Evolutionary conservation across 352 stramenopile species (phyloP).

Genomic region (Phytophthora ramorum): DNA sequence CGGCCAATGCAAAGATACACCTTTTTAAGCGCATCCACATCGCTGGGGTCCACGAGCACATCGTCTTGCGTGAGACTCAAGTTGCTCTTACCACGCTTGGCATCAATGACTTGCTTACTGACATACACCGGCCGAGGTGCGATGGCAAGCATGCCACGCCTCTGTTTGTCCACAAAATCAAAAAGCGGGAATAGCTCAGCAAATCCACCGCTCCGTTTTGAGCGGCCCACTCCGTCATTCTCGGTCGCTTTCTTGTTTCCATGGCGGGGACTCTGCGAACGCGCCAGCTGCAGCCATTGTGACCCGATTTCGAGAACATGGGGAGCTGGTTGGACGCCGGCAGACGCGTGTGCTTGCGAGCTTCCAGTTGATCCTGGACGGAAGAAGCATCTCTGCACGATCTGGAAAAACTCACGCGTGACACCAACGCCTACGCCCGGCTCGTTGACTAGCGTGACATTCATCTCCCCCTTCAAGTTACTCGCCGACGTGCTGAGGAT

Average conservation of each 20-base stretch:
- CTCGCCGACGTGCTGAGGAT: constrained; percentile 54
- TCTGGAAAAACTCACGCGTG: constrained; percentile 79
- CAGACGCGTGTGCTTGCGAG: constrained; percentile 5
- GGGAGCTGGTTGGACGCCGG: constrained; percentile 15
- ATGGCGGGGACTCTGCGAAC: constrained; percentile 38
- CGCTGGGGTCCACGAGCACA: constrained; percentile 43
- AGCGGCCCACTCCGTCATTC: constrained; percentile 2
- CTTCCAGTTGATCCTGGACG: constrained; percentile 27
- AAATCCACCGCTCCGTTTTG: constrained; percentile 18
- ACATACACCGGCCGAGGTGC: constrained; percentile 34
- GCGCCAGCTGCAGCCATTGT: constrained; percentile 67
- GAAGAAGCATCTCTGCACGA: constrained; percentile 73
- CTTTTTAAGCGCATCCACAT: constrained; percentile 54
- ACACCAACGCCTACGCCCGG: constrained; percentile 70
- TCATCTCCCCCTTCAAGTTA: constrained; percentile 68
- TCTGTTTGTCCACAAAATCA: constrained; percentile 44
- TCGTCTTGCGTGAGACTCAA: constrained; percentile 50
- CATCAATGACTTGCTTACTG: constrained; percentile 41
- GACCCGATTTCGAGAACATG: constrained; percentile 66
- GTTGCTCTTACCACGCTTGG: constrained; percentile 40
- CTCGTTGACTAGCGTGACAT: constrained; percentile 74
- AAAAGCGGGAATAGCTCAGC: constrained; percentile 67
- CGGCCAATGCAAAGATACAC: constrained; percentile 71
- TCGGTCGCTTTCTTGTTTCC: constrained; percentile 15
- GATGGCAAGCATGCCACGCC: constrained; percentile 46